Conservation (phyloP, 805 yeast species). For the Tetrapisispora taiwanensis region DNA sequence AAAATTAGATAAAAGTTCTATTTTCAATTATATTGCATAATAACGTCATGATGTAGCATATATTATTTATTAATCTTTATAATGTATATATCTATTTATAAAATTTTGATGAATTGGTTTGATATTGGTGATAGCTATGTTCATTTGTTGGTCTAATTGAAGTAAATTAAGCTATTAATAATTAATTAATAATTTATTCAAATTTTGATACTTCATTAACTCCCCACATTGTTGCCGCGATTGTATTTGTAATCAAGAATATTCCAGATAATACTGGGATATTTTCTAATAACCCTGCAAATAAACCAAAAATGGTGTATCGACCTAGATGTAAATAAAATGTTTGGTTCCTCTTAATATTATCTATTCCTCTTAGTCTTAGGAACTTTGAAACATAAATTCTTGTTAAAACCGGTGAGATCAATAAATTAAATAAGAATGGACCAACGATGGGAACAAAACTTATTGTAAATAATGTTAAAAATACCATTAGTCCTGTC, state of each 20-base stretch:
- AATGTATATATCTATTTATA: too few species aligned
- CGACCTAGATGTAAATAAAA: conserved; percentile 22
- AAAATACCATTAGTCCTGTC: conserved; percentile 9
- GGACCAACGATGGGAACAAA: conserved; percentile 26
- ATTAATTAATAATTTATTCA: too few species aligned
- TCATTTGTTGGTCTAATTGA: background rate
- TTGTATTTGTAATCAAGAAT: conserved; percentile 16
- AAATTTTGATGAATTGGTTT: background rate
- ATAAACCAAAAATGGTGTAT: conserved; percentile 24
- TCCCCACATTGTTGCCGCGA: conserved; percentile 20
- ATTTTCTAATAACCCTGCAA: conserved; percentile 21
- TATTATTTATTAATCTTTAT: background rate
- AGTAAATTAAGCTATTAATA: too few species aligned
- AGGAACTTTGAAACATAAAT: conserved; percentile 21
- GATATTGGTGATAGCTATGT: background rate
- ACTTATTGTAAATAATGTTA: conserved; percentile 15
- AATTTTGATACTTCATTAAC: conserved; percentile 6
- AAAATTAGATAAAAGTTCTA: background rate
- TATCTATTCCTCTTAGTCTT: conserved; percentile 14
- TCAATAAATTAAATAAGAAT: conserved; percentile 14
- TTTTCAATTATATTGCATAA: too few species aligned
- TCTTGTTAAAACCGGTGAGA: conserved; percentile 23
- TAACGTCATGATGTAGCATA: background rate
- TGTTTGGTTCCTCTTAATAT: conserved; percentile 14
- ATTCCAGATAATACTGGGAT: conserved; percentile 24